phyloP scores from a whole-genome alignment of 2,329 filamentous ascomycete genomes.

The Pseudocercospora cruenta region DNA sequence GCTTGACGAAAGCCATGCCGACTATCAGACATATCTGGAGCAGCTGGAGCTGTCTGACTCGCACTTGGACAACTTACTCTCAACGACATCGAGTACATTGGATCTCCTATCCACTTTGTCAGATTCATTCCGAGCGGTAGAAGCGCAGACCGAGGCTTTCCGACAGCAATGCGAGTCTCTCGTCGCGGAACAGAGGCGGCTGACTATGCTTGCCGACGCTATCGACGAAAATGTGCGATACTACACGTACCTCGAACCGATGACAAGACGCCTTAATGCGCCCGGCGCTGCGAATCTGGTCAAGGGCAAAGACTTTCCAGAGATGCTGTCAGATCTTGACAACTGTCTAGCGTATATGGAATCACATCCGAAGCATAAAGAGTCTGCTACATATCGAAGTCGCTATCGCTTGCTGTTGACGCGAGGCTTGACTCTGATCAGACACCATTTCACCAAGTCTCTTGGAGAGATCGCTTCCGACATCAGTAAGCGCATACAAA shows the following conservation, averaged over 20 bases:
- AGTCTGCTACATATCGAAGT: constrained; percentile 84
- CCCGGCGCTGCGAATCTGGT: constrained; percentile 86
- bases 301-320: constrained; percentile 79
- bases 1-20: constrained; percentile 78
- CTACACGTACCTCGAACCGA: constrained; percentile 90
- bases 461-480: constrained; percentile 65
- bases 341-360: constrained; percentile 93
- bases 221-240: constrained; percentile 91
- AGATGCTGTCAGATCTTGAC: constrained; percentile 86
- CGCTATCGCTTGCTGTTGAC: constrained; percentile 82
- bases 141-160: constrained; percentile 89
- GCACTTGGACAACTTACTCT: constrained; percentile 78
- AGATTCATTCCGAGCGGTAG: constrained; percentile 83
- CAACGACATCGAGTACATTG: constrained; percentile 76
- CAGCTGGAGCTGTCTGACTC: constrained; percentile 79
- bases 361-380: constrained; percentile 79
- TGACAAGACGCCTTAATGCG: constrained; percentile 86
- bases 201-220: constrained; percentile 78
- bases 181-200: constrained; percentile 75
- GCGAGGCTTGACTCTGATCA: constrained; percentile 66
- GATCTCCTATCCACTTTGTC: constrained; percentile 77
- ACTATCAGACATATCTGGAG: constrained; percentile 83
- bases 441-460: constrained; percentile 67
- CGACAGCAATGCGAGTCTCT: constrained; percentile 89
- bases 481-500: constrained; percentile 65